Base-by-base conservation (phyloP, 345 rosid species). In the Eutrema heterophyllum region DNA sequence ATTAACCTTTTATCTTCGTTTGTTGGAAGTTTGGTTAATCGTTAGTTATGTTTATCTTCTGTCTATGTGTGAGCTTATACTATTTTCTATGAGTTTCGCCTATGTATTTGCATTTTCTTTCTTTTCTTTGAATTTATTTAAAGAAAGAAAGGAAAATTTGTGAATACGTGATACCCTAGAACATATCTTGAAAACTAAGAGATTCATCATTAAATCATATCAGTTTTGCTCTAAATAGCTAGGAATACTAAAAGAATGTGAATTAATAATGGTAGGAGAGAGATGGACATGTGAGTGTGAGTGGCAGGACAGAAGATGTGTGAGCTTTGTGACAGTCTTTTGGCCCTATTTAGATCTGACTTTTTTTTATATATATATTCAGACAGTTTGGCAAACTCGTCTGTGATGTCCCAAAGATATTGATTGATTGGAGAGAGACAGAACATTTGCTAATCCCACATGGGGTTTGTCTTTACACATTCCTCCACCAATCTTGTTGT, bases 311-410 rank as follows among this genome's bases (percentile, higher is more conserved):
- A 77, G 41, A 58, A 70, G 71, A 14, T 65, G 76, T 71, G 76
- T 77, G 74, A 69, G 79, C 79, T 69, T 69, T 68, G 65, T 76
- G 75, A 76, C 80, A 71, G 72, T 64, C 68, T 57, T 63, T 61
- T 66, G 32, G 53, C 41, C 55, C 4, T 59, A 39, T 44, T 40
- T 71, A 71, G 76, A 77, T 65, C 76, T 65, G 80, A 71, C 76
- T 52, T 70, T 70, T 53, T n/a, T 29, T 49, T 9, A 9, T n/a
- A 26, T 11, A 0, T 35, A 41, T 54, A 46, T 63, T 44, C 59
- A 76, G 75, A 76, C 80, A 76, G 53, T 76, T 67, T 77, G 76
- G 70, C 80, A 71, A 65, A 70, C 80, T 71, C 45, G 48, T 39
- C 29, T 48, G 53, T n/a, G 30, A 65, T 71, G 62, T 71, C 72